Conservation (phyloP, 257 asterid genomes). For the Solanum phureja region DNA sequence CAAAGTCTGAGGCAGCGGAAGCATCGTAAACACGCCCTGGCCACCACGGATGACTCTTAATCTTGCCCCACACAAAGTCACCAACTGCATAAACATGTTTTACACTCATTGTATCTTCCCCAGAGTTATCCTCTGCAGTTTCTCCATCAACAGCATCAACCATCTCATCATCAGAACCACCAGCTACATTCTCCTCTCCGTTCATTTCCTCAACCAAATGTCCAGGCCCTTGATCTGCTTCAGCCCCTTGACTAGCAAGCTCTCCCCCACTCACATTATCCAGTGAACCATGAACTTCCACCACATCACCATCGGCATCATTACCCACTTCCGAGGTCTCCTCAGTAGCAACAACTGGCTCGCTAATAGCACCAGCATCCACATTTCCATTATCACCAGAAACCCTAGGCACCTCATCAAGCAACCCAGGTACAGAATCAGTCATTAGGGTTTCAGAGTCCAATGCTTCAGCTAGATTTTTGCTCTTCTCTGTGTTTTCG, state of each 20-base stretch:
- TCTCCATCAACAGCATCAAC: not conserved
- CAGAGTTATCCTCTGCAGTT: not conserved
- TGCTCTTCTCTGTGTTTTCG: not conserved
- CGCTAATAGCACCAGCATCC: not conserved
- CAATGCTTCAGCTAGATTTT: not conserved
- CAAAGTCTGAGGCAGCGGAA: constrained; percentile 50
- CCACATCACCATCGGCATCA: not conserved
- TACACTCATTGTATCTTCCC: not conserved
- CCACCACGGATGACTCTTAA: constrained; percentile 84
- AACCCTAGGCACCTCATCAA: not conserved
- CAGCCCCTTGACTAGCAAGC: not conserved
- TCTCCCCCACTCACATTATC: not conserved
- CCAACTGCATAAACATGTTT: constrained; percentile 44
- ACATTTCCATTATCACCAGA: not conserved
- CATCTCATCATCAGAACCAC: not conserved
- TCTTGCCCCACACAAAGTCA: constrained; percentile 86
- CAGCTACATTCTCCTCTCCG: not conserved
- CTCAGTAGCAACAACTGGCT: not conserved
- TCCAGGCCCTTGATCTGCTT: not conserved
- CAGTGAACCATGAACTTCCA: not conserved
- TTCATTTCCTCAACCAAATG: not conserved
- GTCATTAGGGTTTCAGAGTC: constrained; percentile 1
- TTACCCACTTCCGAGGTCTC: not conserved
- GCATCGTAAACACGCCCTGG: constrained; percentile 76
- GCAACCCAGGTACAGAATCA: not conserved